A percentile compares a stretch with the other conserved stretches of the same genome.
These are phyloP conservation scores for Aspergillus calidoustus DNA, from an alignment of 2,329 filamentous ascomycete species.

Conservation along the genomic window DNA sequence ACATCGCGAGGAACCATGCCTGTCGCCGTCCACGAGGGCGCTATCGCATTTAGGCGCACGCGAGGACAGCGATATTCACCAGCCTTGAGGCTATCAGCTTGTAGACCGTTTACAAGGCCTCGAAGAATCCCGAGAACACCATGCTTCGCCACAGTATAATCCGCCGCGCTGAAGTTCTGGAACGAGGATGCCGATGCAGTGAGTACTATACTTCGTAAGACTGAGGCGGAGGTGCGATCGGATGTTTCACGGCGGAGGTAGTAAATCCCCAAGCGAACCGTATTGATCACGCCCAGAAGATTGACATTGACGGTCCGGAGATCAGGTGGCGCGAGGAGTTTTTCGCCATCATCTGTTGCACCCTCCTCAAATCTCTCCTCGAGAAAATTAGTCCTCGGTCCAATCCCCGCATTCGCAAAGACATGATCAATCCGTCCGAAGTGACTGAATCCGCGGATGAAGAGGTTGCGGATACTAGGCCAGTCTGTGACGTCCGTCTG, in stretches of 20 bases:
- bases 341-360: slow-evolving; percentile 39
- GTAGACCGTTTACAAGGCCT: slow-evolving; percentile 42
- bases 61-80: background rate
- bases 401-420: slow-evolving; percentile 62
- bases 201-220: slow-evolving; percentile 59
- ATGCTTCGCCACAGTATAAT: slow-evolving; percentile 62
- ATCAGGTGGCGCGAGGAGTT: slow-evolving; percentile 54
- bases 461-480: slow-evolving; percentile 56
- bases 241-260: slow-evolving; percentile 44
- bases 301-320: slow-evolving; percentile 55
- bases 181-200: slow-evolving; percentile 57
- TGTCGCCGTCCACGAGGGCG: slow-evolving; percentile 61
- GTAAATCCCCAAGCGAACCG: slow-evolving; percentile 53
- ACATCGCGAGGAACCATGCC: slow-evolving; percentile 49
- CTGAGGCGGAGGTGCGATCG: background rate
- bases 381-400: slow-evolving; percentile 53
- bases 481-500: slow-evolving; percentile 56
- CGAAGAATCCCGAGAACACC: slow-evolving; percentile 60
- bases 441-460: slow-evolving; percentile 53
- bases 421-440: slow-evolving; percentile 53
- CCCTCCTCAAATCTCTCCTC: slow-evolving; percentile 49
- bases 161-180: slow-evolving; percentile 55
- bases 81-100: background rate
- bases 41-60: slow-evolving; percentile 60
- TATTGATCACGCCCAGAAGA: slow-evolving; percentile 56